phyloP scores from a whole-genome alignment of 2,329 filamentous ascomycete genomes.

The Diplodia scrobiculata region DNA sequence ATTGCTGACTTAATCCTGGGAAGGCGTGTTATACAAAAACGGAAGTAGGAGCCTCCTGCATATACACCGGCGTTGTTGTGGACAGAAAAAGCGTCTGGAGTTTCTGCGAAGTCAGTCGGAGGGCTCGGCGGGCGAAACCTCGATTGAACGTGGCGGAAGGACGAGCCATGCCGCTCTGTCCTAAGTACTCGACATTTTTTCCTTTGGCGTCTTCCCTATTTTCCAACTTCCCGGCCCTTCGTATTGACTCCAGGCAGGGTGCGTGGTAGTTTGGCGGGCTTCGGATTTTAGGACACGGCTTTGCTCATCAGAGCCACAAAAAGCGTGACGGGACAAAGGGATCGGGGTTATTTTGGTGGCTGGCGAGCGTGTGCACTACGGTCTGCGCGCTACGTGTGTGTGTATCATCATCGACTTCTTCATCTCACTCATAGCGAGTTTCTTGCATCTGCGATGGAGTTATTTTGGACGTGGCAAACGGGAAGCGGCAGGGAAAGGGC shows the following conservation, averaged over 20 bases:
- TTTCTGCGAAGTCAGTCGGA: conserved; percentile 11
- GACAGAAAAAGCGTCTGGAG: conserved; percentile 25
- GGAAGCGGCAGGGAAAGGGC: not conserved
- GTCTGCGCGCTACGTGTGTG: not conserved
- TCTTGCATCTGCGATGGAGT: conserved; percentile 23
- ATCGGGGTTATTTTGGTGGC: not conserved
- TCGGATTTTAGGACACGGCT: not conserved
- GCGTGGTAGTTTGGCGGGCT: not conserved
- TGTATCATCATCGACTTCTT: conserved; percentile 18
- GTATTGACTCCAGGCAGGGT: not conserved
- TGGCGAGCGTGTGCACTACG: not conserved
- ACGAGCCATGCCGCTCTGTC: not conserved
- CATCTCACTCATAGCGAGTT: conserved; percentile 18
- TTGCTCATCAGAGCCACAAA: not conserved
- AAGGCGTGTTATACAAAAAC: conserved; percentile 12
- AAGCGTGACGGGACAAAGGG: conserved; percentile 10
- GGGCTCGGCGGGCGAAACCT: conserved; percentile 2
- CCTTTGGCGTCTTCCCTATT: not conserved
- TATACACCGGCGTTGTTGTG: conserved; percentile 25
- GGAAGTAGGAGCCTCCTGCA: conserved; percentile 19
- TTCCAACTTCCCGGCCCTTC: not conserved
- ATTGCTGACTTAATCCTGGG: conserved; percentile 15
- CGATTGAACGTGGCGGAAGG: conserved; percentile 3
- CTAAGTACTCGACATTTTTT: not conserved
- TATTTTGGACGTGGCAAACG: not conserved